phyloP scores from a whole-genome alignment of 1,139 yeast genomes.

The Yamadazyma sp. region DNA sequence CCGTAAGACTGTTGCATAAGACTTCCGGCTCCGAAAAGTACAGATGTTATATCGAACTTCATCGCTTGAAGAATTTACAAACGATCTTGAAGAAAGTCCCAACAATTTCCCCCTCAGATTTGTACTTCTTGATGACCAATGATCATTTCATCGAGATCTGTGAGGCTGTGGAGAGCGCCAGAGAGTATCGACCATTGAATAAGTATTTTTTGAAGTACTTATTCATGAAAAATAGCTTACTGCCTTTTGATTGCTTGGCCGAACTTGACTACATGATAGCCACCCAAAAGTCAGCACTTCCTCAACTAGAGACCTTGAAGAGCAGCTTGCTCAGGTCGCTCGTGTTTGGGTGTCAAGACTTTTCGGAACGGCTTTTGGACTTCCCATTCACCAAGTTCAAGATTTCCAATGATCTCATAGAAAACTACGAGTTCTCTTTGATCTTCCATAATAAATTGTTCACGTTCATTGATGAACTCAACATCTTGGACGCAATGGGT shows the following conservation, averaged over 20 bases:
- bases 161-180: constrained; percentile 3
- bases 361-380: constrained; percentile 8
- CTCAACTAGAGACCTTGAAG: constrained; percentile 1
- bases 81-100: constrained; percentile 14
- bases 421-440: constrained; percentile 21
- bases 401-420: constrained; percentile 13
- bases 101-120: constrained; percentile 15
- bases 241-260: constrained; percentile 4
- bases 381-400: constrained; percentile 14
- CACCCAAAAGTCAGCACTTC: background rate
- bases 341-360: constrained; percentile 10
- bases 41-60: constrained; percentile 24
- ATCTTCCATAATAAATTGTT: constrained; percentile 15
- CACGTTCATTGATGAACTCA: constrained; percentile 17
- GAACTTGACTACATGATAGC: background rate
- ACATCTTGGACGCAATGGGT: constrained; percentile 13
- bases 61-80: constrained; percentile 26
- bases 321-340: constrained; percentile 7
- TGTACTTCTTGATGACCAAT: constrained; percentile 10
- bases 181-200: background rate
- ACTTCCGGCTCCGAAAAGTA: constrained; percentile 17
- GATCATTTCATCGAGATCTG: constrained; percentile 8
- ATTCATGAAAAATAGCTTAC: constrained; percentile 2
- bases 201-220: constrained; percentile 6
- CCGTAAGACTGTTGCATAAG: background rate